Evolutionary conservation across 495 filamentous ascomycete genomes (phyloP), one percentile per base, ranked within the genome.

Genomic region (Xylaria acuta): DNA sequence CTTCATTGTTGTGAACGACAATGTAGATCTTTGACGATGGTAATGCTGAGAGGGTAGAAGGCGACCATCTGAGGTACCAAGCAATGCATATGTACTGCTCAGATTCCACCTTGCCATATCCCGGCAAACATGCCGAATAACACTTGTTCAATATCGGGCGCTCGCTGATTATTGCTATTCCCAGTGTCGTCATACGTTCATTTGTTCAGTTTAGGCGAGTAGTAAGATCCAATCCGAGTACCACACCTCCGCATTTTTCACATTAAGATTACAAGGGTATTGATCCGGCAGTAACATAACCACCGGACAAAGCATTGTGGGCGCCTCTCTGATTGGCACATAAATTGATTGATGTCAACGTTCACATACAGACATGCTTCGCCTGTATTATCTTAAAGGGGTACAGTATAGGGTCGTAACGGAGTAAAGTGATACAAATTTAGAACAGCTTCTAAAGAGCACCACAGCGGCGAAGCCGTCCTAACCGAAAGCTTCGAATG

Each of bases 1-100:
- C 84, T 86, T 86, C 85, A 86, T 86, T 72, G 78, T 80, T 34
- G 66, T 14, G 27, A 20, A 64, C 7, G 32, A 30, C 25, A 68
- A 40, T 27, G 43, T 32, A 1, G 16, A 25, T 27, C n/a, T 63
- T 70, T 63, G 72, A 69, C 34, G 41, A 59, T 66, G 63, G 18
- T 38, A 56, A 20, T 36, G 41, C 34, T 32, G 27, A 74, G 49
- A 41, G 32, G 30, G 59, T 30, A 58, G 18, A n/a, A 22, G 49
- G n/a, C 59, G 60, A 68, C n/a, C 51, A 67, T 22, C 34, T 47
- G n/a, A 20, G 32, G 53, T 62, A 14, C 69, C 9, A 30, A 76
- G 34, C 74, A 66, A 66, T 69, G 49, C 74, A 76, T 53, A 58
- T 34, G 62, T 40, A 51, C 32, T 41, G 20, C 18, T 20, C 22